A percentile compares a stretch with the other conserved stretches of the same genome.
Evolutionary conservation across 2,329 filamentous ascomycete species (phyloP).

Genomic region (Penicillium brevicompactum): DNA sequence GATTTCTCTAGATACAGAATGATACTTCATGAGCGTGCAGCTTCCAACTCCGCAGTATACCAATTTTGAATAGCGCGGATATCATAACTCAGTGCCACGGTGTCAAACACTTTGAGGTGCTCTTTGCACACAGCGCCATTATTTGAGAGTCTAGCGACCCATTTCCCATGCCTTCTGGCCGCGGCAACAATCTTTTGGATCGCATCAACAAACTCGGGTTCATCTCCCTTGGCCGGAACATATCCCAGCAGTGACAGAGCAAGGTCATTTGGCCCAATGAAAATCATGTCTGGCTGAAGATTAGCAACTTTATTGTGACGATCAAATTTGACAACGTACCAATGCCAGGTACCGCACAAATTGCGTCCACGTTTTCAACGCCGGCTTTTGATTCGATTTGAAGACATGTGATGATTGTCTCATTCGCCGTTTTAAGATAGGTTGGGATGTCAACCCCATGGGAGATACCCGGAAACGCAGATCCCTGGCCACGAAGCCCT

Average conservation of each 20-base stretch:
- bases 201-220: conserved; percentile 60
- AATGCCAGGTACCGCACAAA: conserved; percentile 41
- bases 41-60: conserved; percentile 46
- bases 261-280: conserved; percentile 36
- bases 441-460: conserved; percentile 33
- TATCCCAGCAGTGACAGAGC: conserved; percentile 60
- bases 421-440: conserved; percentile 37
- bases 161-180: conserved; percentile 64
- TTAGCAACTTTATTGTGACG: not conserved
- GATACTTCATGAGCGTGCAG: conserved; percentile 32
- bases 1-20: too few relatives aligned
- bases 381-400: conserved; percentile 44
- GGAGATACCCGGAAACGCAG: conserved; percentile 24
- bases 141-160: conserved; percentile 58
- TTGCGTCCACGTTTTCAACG: conserved; percentile 44
- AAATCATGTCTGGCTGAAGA: conserved; percentile 26
- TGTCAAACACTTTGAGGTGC: conserved; percentile 43
- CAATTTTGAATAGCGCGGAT: conserved; percentile 53
- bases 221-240: conserved; percentile 55
- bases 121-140: conserved; percentile 46
- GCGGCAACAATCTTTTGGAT: conserved; percentile 61
- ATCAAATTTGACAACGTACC: conserved; percentile 15
- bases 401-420: conserved; percentile 34
- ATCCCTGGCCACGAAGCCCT: conserved; percentile 30
- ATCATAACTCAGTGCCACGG: conserved; percentile 49